Percentiles rank a stretch among this genome's conserved stretches.
Conservation (phyloP, 805 yeast species). For the Komagataella kurtzmanii region DNA sequence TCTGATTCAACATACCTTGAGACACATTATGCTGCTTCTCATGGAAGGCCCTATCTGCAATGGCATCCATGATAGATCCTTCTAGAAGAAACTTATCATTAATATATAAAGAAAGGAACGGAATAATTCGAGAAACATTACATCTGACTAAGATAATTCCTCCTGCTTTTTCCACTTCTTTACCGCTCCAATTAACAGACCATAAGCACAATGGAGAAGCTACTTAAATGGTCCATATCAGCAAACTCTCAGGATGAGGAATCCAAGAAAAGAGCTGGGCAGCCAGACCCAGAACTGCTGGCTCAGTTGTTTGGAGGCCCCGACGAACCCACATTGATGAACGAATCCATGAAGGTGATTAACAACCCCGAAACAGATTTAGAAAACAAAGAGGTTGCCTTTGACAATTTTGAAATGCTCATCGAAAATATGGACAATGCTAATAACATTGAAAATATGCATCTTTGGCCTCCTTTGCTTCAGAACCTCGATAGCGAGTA, state of each 20-base stretch:
- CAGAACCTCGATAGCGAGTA: conserved; percentile 30
- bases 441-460: conserved; percentile 73
- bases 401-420: conserved; percentile 87
- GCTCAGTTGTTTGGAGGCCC: conserved; percentile 58
- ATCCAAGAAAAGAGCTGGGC: conserved; percentile 47
- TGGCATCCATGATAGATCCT: conserved; percentile 41
- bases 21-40: conserved; percentile 59
- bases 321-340: conserved; percentile 87
- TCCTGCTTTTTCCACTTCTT: background rate
- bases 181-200: background rate
- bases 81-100: conserved; percentile 1
- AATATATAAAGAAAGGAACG: background rate
- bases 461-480: conserved; percentile 69
- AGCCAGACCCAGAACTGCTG: conserved; percentile 68
- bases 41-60: conserved; percentile 47
- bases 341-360: conserved; percentile 52
- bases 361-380: conserved; percentile 40
- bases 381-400: conserved; percentile 59
- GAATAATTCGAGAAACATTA: background rate
- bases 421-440: conserved; percentile 93
- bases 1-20: conserved; percentile 32
- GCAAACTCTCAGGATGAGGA: conserved; percentile 62
- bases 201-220: conserved; percentile 58
- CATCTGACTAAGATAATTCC: background rate
- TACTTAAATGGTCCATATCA: conserved; percentile 85